A percentile compares a stretch with the other conserved stretches of the same genome.
Evolutionary conservation across 768 basidiomycete genomes (phyloP).

Genomic region (Pholiota microspora): DNA sequence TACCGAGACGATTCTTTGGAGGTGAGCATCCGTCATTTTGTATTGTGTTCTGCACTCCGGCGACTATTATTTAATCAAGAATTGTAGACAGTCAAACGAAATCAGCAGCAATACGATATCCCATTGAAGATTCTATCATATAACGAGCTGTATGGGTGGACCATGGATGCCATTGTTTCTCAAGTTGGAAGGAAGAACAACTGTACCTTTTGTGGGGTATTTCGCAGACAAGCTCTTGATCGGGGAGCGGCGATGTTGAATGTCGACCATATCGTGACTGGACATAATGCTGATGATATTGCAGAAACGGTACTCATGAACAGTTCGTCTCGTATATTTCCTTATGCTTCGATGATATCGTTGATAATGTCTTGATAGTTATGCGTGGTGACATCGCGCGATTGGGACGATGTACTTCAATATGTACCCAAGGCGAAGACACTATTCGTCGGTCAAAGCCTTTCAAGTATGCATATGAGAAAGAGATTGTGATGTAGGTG

Average conservation of each 20-base stretch:
- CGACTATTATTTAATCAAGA: constrained; percentile 4
- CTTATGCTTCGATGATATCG: neutral
- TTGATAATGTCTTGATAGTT: constrained; percentile 47
- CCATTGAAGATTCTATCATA: constrained; percentile 96
- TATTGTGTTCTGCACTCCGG: neutral
- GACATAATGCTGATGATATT: constrained; percentile 99
- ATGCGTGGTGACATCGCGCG: constrained; percentile 98
- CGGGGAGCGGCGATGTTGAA: constrained; percentile 84
- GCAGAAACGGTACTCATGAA: constrained; percentile 99
- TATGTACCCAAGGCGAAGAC: constrained; percentile 95
- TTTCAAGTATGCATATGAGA: constrained; percentile 99
- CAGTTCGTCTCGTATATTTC: constrained; percentile 51
- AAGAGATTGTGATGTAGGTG: constrained; percentile 95
- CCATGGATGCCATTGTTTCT: constrained; percentile 96
- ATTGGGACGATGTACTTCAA: constrained; percentile 88
- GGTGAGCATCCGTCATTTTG: no score
- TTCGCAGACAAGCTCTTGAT: constrained; percentile 94
- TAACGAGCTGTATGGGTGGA: constrained; percentile 97
- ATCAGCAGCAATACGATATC: constrained; percentile 92
- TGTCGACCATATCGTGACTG: constrained; percentile 97
- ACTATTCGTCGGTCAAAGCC: constrained; percentile 97
- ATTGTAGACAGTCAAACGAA: constrained; percentile 90
- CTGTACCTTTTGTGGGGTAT: constrained; percentile 99
- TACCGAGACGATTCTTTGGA: constrained; percentile 97
- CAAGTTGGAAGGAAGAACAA: constrained; percentile 97